These are phyloP conservation scores for Dimargaris xerosporica DNA, from an alignment of 192 early-diverging fungal genomes.

Conservation along the genomic window DNA sequence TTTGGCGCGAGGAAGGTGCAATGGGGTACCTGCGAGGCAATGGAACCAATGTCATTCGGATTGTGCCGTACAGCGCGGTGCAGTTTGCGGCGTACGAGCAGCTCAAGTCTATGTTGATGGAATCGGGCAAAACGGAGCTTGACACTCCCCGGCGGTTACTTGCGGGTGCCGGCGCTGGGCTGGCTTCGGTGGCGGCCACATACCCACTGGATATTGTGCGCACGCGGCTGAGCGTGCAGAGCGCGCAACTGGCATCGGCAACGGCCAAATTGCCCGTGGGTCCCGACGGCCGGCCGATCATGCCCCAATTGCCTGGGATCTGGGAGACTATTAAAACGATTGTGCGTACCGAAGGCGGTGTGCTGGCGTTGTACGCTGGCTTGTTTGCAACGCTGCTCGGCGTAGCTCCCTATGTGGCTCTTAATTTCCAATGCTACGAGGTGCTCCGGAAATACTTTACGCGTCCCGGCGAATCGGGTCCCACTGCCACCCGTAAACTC, in stretches of 20 bases:
- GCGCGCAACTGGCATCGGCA: constrained; percentile 39
- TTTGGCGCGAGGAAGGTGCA: constrained; percentile 64
- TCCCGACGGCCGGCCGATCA: constrained; percentile 29
- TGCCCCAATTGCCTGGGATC: constrained; percentile 55
- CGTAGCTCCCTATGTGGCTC: constrained; percentile 65
- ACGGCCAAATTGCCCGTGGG: constrained; percentile 25
- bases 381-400: constrained; percentile 56
- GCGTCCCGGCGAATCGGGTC: constrained; percentile 35
- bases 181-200: constrained; percentile 59
- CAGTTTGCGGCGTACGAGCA: constrained; percentile 75
- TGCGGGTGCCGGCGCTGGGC: constrained; percentile 59
- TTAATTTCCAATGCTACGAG: constrained; percentile 73
- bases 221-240: constrained; percentile 60
- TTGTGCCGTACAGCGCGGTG: constrained; percentile 66
- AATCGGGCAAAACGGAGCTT: constrained; percentile 46
- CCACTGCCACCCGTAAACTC: constrained; percentile 45
- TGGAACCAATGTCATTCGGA: constrained; percentile 71
- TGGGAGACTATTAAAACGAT: constrained; percentile 42
- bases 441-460: constrained; percentile 55
- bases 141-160: constrained; percentile 51
- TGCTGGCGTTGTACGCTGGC: constrained; percentile 54
- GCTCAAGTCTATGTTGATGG: constrained; percentile 54
- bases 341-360: constrained; percentile 55
- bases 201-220: constrained; percentile 69
- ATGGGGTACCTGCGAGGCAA: constrained; percentile 63